Evolutionary conservation across 2,329 filamentous ascomycete species (phyloP), one percentile per base, ranked within the genome.

Genomic region (Cadophora luteo-olivacea): DNA sequence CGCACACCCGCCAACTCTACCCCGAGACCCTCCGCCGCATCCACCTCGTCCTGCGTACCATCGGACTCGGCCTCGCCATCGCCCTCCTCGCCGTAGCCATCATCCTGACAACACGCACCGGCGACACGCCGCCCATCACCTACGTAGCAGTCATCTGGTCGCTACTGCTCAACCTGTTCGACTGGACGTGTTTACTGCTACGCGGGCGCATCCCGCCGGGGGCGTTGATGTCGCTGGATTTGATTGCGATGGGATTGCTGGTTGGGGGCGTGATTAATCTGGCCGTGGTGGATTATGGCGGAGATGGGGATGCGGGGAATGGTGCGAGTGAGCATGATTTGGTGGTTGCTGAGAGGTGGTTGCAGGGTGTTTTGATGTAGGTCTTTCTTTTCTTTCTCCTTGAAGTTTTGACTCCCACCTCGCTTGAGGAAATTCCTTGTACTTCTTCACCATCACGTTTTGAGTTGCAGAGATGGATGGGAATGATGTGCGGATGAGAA

Each of bases 311-410:
- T 62, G 29, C 14, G 36, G 36, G 14, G 38, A 55, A 16, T 38
- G 33, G 32, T 29, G 29, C 81, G 80, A 1, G 22, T 3, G 16
- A 58, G 29, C 6, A 14, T 11, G 38, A 25, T 16, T 58, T 67
- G 65, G 24, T 58, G 9, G 55, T n/a, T 1, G 61, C 65, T 12
- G 16, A 38, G 33, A 62, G 52, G 41, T 67, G 65, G 65, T 63
- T 67, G 58, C 60, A 63, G 6, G 65, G 65, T 8, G 16, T 55
- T 24, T 32, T 67, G 48, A 57, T 67, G 65, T 62, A 36, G 24
- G 60, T 55, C 12, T 25, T 61, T 11, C 19, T 9, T 1, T 33
- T 11, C 19, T 38, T 16, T n/a, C 6, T n/a, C 4, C 16, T 49
- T 6, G 2, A 9, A 49, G 2, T 8, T 8, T 22, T 6, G 9